phyloP scores from a whole-genome alignment of 805 yeast species.

The Kodamaea nitidulidarum region DNA sequence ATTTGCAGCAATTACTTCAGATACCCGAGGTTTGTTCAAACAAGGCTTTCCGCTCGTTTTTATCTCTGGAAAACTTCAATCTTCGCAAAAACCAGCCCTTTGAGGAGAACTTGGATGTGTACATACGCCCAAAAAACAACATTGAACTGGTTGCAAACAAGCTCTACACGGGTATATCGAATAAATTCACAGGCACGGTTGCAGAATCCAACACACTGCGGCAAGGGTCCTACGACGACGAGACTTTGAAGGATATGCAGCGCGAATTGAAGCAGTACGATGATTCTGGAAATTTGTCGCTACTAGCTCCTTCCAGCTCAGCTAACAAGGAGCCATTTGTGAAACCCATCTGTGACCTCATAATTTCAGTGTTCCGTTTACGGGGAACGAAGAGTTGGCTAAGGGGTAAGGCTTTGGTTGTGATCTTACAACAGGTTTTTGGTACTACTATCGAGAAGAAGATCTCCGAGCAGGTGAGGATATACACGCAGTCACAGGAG shows the following conservation, averaged over 20 bases:
- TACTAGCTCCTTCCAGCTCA: not conserved
- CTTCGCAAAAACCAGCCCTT: constrained; percentile 27
- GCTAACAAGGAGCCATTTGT: constrained; percentile 47
- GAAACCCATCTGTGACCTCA: constrained; percentile 75
- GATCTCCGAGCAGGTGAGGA: constrained; percentile 43
- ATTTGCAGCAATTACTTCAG: constrained; percentile 52
- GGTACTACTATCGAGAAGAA: constrained; percentile 85
- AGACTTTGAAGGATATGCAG: constrained; percentile 47
- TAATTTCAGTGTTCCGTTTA: constrained; percentile 66
- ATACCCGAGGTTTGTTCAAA: constrained; percentile 72
- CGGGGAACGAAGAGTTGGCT: constrained; percentile 69
- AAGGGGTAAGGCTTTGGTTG: constrained; percentile 77
- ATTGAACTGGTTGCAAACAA: constrained; percentile 32
- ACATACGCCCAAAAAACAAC: constrained; percentile 12
- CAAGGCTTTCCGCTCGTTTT: constrained; percentile 65
- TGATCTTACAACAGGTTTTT: constrained; percentile 76
- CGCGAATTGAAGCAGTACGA: constrained; percentile 51
- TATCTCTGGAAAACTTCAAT: constrained; percentile 65
- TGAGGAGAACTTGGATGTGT: constrained; percentile 15
- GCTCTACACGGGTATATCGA: constrained; percentile 29
- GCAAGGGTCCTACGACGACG: constrained; percentile 17
- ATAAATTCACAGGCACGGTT: constrained; percentile 9
- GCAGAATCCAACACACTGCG: not conserved
- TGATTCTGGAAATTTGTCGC: constrained; percentile 21
- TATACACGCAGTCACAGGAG: constrained; percentile 36